phyloP scores from a whole-genome alignment of 164 flowering plant species.

The Vitis rupestris region DNA sequence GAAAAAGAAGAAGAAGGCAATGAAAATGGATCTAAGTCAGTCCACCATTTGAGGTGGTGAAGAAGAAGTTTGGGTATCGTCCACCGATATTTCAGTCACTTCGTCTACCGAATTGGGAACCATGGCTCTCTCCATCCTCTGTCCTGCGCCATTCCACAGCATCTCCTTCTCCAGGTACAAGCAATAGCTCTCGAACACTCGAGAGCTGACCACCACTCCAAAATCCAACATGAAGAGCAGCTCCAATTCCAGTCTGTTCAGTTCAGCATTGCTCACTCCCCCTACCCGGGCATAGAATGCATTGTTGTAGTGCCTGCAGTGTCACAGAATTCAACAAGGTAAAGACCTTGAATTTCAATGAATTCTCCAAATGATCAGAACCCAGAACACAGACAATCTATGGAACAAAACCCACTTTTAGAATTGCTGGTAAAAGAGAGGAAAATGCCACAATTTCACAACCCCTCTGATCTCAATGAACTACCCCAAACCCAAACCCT shows the following conservation, averaged over 20 bases:
- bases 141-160: constrained; percentile 36
- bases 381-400: background rate
- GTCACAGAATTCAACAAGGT: background rate
- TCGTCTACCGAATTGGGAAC: constrained; percentile 30
- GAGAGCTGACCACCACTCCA: constrained; percentile 61
- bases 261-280: constrained; percentile 78
- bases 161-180: constrained; percentile 79
- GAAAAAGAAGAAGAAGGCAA: too few relatives aligned
- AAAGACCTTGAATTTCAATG: background rate
- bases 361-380: background rate
- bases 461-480: background rate
- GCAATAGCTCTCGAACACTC: constrained; percentile 82
- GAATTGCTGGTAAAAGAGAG: background rate
- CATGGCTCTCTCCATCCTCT: constrained; percentile 36
- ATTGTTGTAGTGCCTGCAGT: constrained; percentile 83
- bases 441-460: constrained; percentile 2
- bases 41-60: constrained; percentile 29
- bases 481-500: too few relatives aligned
- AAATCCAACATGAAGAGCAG: constrained; percentile 81
- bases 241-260: constrained; percentile 83
- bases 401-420: background rate
- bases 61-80: constrained; percentile 36
- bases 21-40: constrained; percentile 6
- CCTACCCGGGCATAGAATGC: constrained; percentile 91
- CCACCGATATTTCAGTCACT: constrained; percentile 49